phyloP scores from a whole-genome alignment of 1,284 basidiomycete species.

The Sanghuangporus baumii region DNA sequence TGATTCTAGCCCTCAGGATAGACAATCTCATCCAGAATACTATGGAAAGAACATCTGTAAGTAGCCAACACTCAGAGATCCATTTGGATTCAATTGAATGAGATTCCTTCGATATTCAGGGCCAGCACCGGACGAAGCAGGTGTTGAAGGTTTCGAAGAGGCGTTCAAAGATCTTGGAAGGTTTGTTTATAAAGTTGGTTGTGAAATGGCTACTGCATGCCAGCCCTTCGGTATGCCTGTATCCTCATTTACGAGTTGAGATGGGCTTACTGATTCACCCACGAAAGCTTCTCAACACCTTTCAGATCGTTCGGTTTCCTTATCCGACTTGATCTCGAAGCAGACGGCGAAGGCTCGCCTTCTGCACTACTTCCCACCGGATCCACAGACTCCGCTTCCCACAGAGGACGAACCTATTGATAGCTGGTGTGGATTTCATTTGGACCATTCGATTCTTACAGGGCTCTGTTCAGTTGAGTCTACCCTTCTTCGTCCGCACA shows the following conservation, averaged over 20 bases:
- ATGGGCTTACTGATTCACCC: not conserved
- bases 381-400: constrained; percentile 29
- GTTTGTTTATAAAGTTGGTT: constrained; percentile 58
- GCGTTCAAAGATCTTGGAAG: constrained; percentile 81
- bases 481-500: not conserved
- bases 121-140: constrained; percentile 57
- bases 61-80: constrained; percentile 20
- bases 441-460: constrained; percentile 85
- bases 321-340: constrained; percentile 54
- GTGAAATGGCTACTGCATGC: constrained; percentile 76
- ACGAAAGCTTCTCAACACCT: constrained; percentile 50
- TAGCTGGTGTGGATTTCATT: constrained; percentile 78
- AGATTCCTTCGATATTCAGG: constrained; percentile 37
- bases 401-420: constrained; percentile 61
- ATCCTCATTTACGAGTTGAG: not conserved
- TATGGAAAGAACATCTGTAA: constrained; percentile 73
- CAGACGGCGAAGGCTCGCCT: constrained; percentile 81
- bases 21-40: constrained; percentile 66
- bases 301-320: constrained; percentile 55
- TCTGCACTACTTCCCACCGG: constrained; percentile 84
- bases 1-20: constrained; percentile 48
- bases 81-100: not conserved
- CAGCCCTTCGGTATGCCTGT: constrained; percentile 72
- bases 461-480: constrained; percentile 72
- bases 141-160: constrained; percentile 71